These are phyloP conservation scores for Hymenoscyphus albidus DNA, from an alignment of 2,329 filamentous ascomycete species.

Conservation along the genomic window DNA sequence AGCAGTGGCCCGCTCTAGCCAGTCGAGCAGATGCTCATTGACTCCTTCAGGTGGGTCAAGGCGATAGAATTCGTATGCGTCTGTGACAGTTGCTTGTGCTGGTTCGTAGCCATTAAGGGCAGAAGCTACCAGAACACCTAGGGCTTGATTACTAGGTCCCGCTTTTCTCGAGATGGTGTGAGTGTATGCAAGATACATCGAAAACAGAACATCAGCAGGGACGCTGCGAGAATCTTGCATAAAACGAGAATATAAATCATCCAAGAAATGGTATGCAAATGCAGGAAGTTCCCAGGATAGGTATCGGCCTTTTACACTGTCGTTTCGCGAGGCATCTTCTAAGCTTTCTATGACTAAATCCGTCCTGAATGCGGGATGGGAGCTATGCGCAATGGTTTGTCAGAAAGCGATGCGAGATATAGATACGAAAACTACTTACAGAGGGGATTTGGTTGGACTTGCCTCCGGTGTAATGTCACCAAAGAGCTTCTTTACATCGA, in stretches of 20 bases:
- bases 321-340: not conserved
- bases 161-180: not conserved
- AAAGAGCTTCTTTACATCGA: not conserved
- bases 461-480: not conserved
- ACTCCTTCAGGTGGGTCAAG: not conserved
- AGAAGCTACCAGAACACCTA: not conserved
- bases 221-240: not conserved
- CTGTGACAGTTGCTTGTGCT: not conserved
- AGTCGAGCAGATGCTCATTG: not conserved
- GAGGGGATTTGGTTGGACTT: not conserved
- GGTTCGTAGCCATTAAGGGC: not conserved
- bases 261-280: not conserved
- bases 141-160: not conserved
- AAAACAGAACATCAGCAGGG: not conserved
- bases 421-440: not conserved
- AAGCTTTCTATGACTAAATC: not conserved
- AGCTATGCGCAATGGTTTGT: not conserved
- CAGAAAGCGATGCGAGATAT: not conserved
- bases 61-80: not conserved
- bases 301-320: not conserved
- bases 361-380: not conserved
- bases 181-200: not conserved
- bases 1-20: not conserved
- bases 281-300: not conserved
- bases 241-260: conserved; percentile 1